phyloP scores from a whole-genome alignment of 371 early-diverging fungal genomes.

The Actinomortierella wolfii region DNA sequence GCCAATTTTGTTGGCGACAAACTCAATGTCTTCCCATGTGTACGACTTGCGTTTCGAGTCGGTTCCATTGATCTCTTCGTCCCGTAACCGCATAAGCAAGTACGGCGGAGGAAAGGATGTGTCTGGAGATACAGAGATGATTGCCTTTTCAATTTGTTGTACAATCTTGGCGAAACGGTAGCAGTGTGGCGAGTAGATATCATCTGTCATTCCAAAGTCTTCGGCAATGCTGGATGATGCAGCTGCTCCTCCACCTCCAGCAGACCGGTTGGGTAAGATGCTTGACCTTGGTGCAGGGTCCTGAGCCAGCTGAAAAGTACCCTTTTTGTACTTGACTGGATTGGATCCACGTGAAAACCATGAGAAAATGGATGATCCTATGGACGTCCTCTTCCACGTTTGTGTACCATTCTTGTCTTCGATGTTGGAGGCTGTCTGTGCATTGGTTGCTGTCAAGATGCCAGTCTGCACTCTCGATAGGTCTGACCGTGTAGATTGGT shows the following conservation, averaged over 20 bases:
- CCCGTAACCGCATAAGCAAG: conserved; percentile 55
- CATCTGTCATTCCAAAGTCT: conserved; percentile 18
- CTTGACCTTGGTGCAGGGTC: conserved; percentile 3
- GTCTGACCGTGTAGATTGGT: conserved; percentile 37
- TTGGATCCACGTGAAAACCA: conserved; percentile 32
- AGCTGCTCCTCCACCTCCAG: conserved; percentile 2
- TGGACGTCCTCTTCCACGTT: conserved; percentile 27
- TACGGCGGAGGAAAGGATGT: conserved; percentile 61
- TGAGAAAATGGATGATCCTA: conserved; percentile 31
- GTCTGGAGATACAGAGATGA: conserved; percentile 64
- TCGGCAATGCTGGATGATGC: conserved; percentile 9
- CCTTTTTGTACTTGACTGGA: conserved; percentile 41
- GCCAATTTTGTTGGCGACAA: conserved; percentile 41
- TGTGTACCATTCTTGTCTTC: conserved; percentile 9
- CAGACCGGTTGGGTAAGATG: not conserved
- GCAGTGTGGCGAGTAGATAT: conserved; percentile 10
- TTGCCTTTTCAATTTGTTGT: conserved; percentile 53
- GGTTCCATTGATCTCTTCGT: conserved; percentile 52
- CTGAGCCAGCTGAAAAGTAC: conserved; percentile 32
- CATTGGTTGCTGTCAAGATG: conserved; percentile 17
- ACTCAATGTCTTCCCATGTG: conserved; percentile 42
- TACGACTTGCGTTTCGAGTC: conserved; percentile 38
- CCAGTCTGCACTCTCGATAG: not conserved
- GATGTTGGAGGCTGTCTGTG: conserved; percentile 10
- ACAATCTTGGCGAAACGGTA: conserved; percentile 52